Percentiles rank a stretch among this genome's conserved stretches.
These are phyloP conservation scores for Colletotrichum destructivum DNA, from an alignment of 2,329 filamentous ascomycete species.

Conservation along the genomic window DNA sequence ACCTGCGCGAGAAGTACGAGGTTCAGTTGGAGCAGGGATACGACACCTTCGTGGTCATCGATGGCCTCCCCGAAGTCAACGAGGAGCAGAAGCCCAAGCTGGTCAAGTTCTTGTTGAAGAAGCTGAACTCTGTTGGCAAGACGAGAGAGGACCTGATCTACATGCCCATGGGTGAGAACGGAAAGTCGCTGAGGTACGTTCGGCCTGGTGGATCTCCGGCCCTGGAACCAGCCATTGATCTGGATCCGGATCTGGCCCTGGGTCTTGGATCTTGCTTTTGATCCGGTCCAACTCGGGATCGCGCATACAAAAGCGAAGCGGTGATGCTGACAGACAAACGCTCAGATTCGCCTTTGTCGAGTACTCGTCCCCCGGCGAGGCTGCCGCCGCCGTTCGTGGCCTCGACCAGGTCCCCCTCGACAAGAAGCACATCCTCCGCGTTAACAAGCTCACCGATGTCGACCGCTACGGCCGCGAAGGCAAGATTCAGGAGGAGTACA, in stretches of 20 bases:
- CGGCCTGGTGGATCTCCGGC: constrained; percentile 25
- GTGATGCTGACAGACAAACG: constrained; percentile 28
- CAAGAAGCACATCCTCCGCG: constrained; percentile 94
- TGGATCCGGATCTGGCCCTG: neutral
- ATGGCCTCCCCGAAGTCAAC: constrained; percentile 90
- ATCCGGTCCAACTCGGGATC: neutral
- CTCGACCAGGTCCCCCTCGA: constrained; percentile 91
- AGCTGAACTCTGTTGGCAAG: constrained; percentile 88
- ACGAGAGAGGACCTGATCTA: constrained; percentile 89
- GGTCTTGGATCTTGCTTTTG: neutral
- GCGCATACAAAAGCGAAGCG: neutral
- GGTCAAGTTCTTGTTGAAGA: constrained; percentile 95
- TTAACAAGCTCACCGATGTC: constrained; percentile 99
- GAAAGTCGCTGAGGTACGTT: constrained; percentile 86
- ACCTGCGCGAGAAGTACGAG: constrained; percentile 94
- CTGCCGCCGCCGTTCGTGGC: constrained; percentile 88
- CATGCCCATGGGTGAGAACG: constrained; percentile 93
- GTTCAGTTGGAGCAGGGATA: constrained; percentile 96
- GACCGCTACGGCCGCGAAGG: constrained; percentile 96
- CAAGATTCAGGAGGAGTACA: constrained; percentile 92
- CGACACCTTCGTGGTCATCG: constrained; percentile 95
- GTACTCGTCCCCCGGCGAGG: constrained; percentile 92
- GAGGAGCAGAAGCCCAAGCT: constrained; percentile 95
- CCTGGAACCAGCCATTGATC: neutral
- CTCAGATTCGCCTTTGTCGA: constrained; percentile 95